Base-by-base conservation (phyloP, 768 basidiomycete genomes). In the Leccinum subtestaceum region DNA sequence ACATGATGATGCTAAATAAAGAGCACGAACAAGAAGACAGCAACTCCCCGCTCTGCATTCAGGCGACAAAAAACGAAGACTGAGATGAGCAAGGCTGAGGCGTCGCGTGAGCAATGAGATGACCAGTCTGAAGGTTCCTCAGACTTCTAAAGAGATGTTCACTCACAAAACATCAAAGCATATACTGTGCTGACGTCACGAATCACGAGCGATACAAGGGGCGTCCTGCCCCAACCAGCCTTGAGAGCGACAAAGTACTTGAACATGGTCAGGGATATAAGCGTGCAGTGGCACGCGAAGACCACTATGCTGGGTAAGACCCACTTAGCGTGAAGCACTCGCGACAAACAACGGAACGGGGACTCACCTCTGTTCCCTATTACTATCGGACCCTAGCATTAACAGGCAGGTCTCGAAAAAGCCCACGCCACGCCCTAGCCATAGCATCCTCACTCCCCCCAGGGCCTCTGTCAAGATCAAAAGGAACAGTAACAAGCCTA, bases 191-290 rank as follows among this genome's bases (percentile, higher is more conserved):
- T 57, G 27, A 58, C 43, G 32, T 68, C 62, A 32, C 62, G 66
- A 50, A 67, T 46, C 21, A 68, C 43, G 19, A 69, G 63, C 8
- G 58, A 65, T 25, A 67, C 53, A 9, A 68, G 63, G 4, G 68
- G 67, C 1, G 63, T 57, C 21, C 58, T 67, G 4, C 60, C 60
- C 59, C 59, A 57, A 7, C 64, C 67, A 11, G 57, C 57, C 54
- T 55, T 69, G 34, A 52, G 48, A 34, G 58, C 58, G 3, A 52
- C 15, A 23, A 47, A 51, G 45, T 69, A 69, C 60, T 70, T 68
- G 63, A 60, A 52, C 47, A 57, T 25, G 2, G 65, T 69, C 49
- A 68, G 29, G 53, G 51, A 12, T 9, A 69, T 45, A 7, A 68
- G 36, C 7, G 43, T 45, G 38, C 60, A 67, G 38, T 68, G 67